A percentile compares a stretch with the other conserved stretches of the same genome.
These are phyloP conservation scores for Malus hybrid DNA, from an alignment of 331 rosid genomes.

Conservation along the genomic window DNA sequence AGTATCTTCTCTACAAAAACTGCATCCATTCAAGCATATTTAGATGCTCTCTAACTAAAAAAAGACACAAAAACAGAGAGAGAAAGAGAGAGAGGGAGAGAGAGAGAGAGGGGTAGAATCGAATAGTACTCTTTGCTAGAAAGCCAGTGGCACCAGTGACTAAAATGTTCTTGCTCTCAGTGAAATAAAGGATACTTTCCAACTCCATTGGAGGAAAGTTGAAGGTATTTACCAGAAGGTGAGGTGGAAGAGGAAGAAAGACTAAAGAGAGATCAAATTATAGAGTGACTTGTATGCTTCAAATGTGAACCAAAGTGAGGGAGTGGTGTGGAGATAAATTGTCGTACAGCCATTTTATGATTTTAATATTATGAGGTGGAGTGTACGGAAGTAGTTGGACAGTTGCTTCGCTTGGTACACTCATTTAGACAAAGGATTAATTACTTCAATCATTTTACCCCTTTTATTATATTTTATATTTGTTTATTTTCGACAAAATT, in stretches of 20 bases:
- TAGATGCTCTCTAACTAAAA: neutral
- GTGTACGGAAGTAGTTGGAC: constrained; percentile 1
- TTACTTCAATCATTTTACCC: neutral
- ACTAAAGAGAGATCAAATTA: neutral
- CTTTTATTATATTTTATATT: neutral
- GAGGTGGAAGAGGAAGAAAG: neutral
- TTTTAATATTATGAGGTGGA: neutral
- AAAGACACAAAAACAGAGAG: neutral
- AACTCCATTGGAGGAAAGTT: constrained; percentile 49
- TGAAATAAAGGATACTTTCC: constrained; percentile 50
- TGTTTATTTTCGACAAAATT: too few species aligned
- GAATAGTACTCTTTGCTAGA: constrained; percentile 61
- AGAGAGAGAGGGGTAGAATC: neutral
- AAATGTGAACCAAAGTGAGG: neutral
- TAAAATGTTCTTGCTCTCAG: constrained; percentile 54
- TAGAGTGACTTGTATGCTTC: neutral
- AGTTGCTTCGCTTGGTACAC: neutral
- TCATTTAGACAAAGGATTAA: neutral
- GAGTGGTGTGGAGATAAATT: neutral
- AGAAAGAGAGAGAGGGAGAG: neutral
- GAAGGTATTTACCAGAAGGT: neutral
- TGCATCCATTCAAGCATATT: constrained; percentile 11
- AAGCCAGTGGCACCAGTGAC: constrained; percentile 77
- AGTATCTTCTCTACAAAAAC: constrained; percentile 77
- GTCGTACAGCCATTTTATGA: neutral